Conservation (phyloP, 441 rosid species). For the Mallotus repandus region DNA sequence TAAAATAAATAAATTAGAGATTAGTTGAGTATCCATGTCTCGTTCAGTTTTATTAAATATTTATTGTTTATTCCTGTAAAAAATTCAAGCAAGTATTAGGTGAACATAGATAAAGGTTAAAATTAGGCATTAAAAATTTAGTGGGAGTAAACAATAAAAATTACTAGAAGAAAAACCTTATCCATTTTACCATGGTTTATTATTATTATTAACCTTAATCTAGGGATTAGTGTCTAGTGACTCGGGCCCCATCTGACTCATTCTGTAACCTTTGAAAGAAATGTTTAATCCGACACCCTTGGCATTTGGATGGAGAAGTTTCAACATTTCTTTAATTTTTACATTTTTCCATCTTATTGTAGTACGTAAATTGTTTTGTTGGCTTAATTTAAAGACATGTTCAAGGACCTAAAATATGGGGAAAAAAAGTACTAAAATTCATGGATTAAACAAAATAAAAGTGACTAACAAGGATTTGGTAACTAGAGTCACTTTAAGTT, state of each 20-base stretch:
- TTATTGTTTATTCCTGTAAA: neutral
- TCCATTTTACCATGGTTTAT: conserved; percentile 28
- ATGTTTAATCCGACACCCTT: neutral
- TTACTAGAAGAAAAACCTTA: conserved; percentile 29
- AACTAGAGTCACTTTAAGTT: too few relatives aligned
- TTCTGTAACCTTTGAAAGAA: neutral
- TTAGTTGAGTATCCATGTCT: too few relatives aligned
- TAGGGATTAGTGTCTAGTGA: conserved; percentile 36
- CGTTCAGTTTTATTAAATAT: too few relatives aligned
- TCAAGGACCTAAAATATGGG: too few relatives aligned
- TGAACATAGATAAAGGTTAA: neutral
- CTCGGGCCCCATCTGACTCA: conserved; percentile 11
- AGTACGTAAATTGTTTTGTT: too few relatives aligned
- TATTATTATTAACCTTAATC: conserved; percentile 8
- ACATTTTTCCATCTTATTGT: too few relatives aligned
- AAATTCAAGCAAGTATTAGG: conserved; percentile 4
- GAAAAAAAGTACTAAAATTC: too few relatives aligned
- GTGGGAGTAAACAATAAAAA: neutral
- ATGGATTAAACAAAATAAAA: too few relatives aligned
- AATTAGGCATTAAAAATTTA: neutral
- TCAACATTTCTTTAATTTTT: neutral
- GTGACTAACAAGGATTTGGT: too few relatives aligned
- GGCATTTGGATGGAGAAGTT: neutral
- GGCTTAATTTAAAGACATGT: too few relatives aligned
- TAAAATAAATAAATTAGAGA: too few relatives aligned